A percentile compares a stretch with the other conserved stretches of the same genome.
Evolutionary conservation across 2,329 filamentous ascomycete genomes (phyloP).

Genomic region (Apiospora koreana): DNA sequence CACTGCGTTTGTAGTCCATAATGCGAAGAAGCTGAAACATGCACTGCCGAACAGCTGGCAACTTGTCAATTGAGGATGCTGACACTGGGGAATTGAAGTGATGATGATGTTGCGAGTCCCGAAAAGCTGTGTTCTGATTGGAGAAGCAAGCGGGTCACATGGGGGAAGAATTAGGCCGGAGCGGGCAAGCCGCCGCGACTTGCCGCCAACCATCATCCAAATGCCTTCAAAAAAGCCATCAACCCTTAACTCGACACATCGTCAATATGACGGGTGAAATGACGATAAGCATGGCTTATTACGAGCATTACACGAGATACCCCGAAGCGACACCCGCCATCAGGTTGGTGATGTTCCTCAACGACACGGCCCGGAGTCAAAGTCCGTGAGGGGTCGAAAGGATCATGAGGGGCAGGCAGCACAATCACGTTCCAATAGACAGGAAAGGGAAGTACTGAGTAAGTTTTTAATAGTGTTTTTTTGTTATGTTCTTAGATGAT

Average conservation of each 20-base stretch:
- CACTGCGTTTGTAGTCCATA: too few relatives aligned
- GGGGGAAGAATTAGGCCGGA: background rate
- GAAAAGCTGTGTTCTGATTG: background rate
- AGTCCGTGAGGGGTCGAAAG: background rate
- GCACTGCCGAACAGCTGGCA: too few relatives aligned
- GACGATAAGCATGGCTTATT: background rate
- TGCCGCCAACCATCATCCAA: background rate
- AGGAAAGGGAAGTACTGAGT: background rate
- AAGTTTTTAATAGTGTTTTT: background rate
- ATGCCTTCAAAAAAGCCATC: background rate
- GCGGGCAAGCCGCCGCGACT: background rate
- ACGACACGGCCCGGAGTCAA: too few relatives aligned
- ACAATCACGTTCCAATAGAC: background rate
- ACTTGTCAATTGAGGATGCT: too few relatives aligned
- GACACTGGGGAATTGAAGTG: too few relatives aligned
- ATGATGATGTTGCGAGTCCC: too few relatives aligned
- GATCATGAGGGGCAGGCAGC: background rate
- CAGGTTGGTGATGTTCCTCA: too few relatives aligned
- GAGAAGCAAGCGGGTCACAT: background rate
- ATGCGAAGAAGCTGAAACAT: too few relatives aligned
- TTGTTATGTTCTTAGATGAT: background rate
- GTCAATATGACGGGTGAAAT: background rate
- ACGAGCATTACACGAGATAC: background rate
- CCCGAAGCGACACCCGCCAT: too few relatives aligned
- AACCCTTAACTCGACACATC: background rate